Evolutionary conservation across 768 basidiomycete genomes (phyloP), one percentile per base, ranked within the genome.

Genomic region (Lentinula detonsa): DNA sequence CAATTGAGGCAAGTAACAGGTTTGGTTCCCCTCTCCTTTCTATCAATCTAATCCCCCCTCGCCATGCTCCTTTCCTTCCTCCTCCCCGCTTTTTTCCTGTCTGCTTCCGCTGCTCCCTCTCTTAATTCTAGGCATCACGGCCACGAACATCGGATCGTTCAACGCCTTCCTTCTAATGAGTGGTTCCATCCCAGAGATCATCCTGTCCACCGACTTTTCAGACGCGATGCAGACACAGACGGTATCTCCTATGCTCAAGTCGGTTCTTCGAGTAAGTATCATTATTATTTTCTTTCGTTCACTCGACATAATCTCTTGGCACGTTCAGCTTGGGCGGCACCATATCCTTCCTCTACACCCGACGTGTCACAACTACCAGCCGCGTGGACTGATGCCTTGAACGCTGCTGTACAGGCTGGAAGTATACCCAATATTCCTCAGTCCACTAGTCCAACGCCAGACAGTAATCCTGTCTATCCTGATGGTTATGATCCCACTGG

Each of bases 381-480:
- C 61, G 76, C 74, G 34, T 97, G 95, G 95, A 67, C 83, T 31
- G 81, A 83, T 66, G 90, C 91, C 5, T 78, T 95, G 63, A 77
- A 82, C 54, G 78, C 75, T 16, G 90, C 88, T n/a, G 76, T 87
- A 16, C 68, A 78, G 1, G 83, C 86, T 5, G 88, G 90, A 35
- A 83, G 81, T 64, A 90, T 96, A 57, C 94, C 95, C 0, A 70
- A 84, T 63, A 76, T 94, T 61, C 82, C 87, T 1, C 64, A 73
- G 16, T 75, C 89, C 3, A 75, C 74, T 7, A 72, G 71, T 63
- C 65, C 66, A 0, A 70, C 74, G 11, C 66, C 70, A 7, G 63
- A 60, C 28, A 49, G 67, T 3, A 80, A 77, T 60, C 81, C 81
- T 1, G 70, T 72, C 1, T 84, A 84, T 66, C 82, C 79, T 50